phyloP scores from a whole-genome alignment of 768 basidiomycete species.

The Myochromella boudieri region DNA sequence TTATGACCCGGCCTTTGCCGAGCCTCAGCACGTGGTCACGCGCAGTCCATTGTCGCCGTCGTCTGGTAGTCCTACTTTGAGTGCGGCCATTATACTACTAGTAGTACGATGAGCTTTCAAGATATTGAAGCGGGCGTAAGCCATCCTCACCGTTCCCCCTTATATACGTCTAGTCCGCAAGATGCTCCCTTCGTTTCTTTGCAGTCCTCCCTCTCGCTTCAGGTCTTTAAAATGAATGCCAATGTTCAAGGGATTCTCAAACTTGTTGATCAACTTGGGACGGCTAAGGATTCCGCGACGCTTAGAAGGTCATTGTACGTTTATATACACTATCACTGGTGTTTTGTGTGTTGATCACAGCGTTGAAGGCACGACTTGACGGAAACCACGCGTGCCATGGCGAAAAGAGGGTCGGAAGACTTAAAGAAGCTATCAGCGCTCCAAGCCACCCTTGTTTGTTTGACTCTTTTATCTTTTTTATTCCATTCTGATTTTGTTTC shows the following conservation, averaged over 20 bases:
- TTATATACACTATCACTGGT: not conserved
- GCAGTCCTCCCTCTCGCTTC: slow-evolving; percentile 81
- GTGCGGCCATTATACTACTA: too few relatives aligned
- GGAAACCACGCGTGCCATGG: slow-evolving; percentile 92
- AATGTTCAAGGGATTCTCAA: slow-evolving; percentile 95
- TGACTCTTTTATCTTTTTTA: slow-evolving; percentile 20
- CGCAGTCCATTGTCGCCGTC: not conserved
- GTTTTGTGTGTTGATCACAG: slow-evolving; percentile 2
- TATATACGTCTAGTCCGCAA: slow-evolving; percentile 44
- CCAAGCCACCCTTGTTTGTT: slow-evolving; percentile 61
- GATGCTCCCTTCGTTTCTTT: slow-evolving; percentile 75
- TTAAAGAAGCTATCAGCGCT: slow-evolving; percentile 83
- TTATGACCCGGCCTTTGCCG: too few relatives aligned
- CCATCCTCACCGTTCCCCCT: slow-evolving; percentile 33
- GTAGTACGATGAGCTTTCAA: slow-evolving; percentile 64
- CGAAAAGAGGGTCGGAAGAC: slow-evolving; percentile 91
- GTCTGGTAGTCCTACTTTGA: too few relatives aligned
- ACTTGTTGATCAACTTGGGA: slow-evolving; percentile 96
- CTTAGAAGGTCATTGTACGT: slow-evolving; percentile 86
- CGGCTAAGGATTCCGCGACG: slow-evolving; percentile 71
- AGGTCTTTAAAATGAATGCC: slow-evolving; percentile 98
- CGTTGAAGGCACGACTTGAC: slow-evolving; percentile 82
- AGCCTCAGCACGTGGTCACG: not conserved
- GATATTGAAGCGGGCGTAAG: slow-evolving; percentile 51
- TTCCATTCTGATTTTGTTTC: not conserved